Evolutionary conservation across 805 yeast genomes (phyloP).

Genomic region (Candida xyloterini): DNA sequence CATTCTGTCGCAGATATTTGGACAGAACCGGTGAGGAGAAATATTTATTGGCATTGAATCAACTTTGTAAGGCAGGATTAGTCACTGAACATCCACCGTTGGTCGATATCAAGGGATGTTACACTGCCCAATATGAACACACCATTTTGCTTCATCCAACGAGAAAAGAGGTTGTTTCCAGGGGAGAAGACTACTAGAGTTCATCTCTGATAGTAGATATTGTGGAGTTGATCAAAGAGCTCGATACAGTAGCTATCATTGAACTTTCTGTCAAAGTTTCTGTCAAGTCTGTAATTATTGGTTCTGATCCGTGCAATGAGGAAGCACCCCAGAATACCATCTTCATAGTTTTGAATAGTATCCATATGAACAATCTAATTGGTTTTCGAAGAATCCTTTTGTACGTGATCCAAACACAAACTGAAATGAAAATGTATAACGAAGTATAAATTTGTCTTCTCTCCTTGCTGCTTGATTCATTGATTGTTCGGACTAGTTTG

Average conservation of each 20-base stretch:
- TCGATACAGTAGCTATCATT: neutral
- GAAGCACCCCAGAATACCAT: conserved; percentile 18
- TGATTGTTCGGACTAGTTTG: conserved; percentile 47
- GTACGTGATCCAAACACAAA: conserved; percentile 50
- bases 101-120: conserved; percentile 75
- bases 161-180: conserved; percentile 88
- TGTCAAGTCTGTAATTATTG: conserved; percentile 2
- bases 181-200: conserved; percentile 84
- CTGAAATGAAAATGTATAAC: conserved; percentile 42
- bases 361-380: conserved; percentile 43
- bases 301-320: conserved; percentile 5
- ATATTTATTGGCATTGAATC: conserved; percentile 82
- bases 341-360: conserved; percentile 38
- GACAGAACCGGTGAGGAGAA: conserved; percentile 92
- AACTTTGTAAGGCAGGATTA: conserved; percentile 79
- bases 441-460: conserved; percentile 47
- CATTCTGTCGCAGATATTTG: conserved; percentile 93
- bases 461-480: conserved; percentile 49
- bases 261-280: neutral
- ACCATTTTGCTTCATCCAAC: conserved; percentile 88
- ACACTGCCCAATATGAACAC: conserved; percentile 97
- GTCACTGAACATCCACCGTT: conserved; percentile 94
- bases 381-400: conserved; percentile 46
- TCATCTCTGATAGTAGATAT: conserved; percentile 12
- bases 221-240: neutral